Base-by-base conservation (phyloP, 2,329 filamentous ascomycete species). In the Oidium heveae region DNA sequence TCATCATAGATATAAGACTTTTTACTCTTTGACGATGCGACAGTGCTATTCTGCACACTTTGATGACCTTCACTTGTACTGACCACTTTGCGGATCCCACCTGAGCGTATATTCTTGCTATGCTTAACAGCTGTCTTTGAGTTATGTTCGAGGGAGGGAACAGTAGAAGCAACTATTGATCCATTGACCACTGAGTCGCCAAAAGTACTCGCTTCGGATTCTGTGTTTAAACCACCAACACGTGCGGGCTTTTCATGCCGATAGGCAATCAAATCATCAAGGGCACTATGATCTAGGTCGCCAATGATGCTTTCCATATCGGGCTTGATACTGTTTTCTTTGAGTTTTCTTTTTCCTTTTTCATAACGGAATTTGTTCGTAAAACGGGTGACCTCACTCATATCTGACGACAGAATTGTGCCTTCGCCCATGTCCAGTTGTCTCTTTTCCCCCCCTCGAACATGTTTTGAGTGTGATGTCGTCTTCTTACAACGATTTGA, bases 191-290 rank as follows among this genome's bases (percentile, higher is more conserved):
- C 75, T 36, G 79, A 79, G 47, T 84, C 85, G 64, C 93, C 84
- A 74, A 86, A 94, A 59, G 77, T 72, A 57, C 79, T 84, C 57
- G 81, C 84, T 61, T 95, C 89, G 46, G 80, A 74, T 60, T 83
- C 74, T 62, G 82, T 80, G 69, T 96, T 96, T 66, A 96, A 71
- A 20, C 89, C 89, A 37, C 89, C 89, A 1, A 96, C 87, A 53
- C 84, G 76, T 0, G 89, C 89, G 1, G 86, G 72, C 66, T 82
- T 85, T 69, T 96, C 89, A 63, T 86, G 75, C 24, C 88, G 84
- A 71, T 96, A 96, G 36, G 78, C 78, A 56, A 82, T 78, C 55
- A 96, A 76, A 57, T 91, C 82, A 50, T 77, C 71, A 61, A 80
- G 72, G 24, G 76, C 80, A 54, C 72, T 72, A 50, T 64, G 24